Base-by-base conservation (phyloP, 225 moss, liverwort and hornwort species). In the Asterella californica region DNA sequence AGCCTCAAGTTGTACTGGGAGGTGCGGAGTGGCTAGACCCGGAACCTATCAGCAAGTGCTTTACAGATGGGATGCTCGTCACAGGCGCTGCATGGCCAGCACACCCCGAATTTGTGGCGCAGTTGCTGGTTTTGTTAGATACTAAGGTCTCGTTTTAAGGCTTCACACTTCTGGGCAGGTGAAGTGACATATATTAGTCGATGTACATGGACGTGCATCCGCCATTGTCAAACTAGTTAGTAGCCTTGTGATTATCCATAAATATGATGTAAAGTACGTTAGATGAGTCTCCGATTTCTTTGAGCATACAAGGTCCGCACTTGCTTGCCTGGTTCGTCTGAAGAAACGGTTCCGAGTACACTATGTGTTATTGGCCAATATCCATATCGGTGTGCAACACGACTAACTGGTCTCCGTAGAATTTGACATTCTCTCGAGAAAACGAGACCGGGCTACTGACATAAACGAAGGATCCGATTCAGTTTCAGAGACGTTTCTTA, bases 31-130 rank as follows among this genome's bases (percentile, higher is more conserved):
- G 99, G 99, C 21, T 91, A 85, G 74, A 91, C 0, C 86, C 99
- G 33, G 88, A 90, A 15, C 95, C 95, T 45, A 92, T 99, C 69
- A 83, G 83, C 75, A 93, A 89, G 81, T 95, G 95, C 79, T 95
- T 94, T 81, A 93, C 95, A 8, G 93, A 99, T 72, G 90, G 90
- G 19, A 88, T 87, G 48, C 89, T 99, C 78, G 92, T 99, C 11
- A 95, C 99, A 6, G 99, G 91, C 42, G 92, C 95, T 62, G 99
- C 95, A 0, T 99, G 99, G 99, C 99, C 99, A 10, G 99, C 95
- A 22, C 99, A 99, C 67, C 95, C 99, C 9, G 93, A 99, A 70
- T 95, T 99, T 75, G 80, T 99, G 18, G 88, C 92, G 50, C 91
- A 95, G 78, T 72, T 99, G 48, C 78, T 99, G 84, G 77, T 66